A percentile compares a stretch with the other conserved stretches of the same genome.
Conservation (phyloP, 2,329 filamentous ascomycete genomes). For the Xylariaceae sp. region DNA sequence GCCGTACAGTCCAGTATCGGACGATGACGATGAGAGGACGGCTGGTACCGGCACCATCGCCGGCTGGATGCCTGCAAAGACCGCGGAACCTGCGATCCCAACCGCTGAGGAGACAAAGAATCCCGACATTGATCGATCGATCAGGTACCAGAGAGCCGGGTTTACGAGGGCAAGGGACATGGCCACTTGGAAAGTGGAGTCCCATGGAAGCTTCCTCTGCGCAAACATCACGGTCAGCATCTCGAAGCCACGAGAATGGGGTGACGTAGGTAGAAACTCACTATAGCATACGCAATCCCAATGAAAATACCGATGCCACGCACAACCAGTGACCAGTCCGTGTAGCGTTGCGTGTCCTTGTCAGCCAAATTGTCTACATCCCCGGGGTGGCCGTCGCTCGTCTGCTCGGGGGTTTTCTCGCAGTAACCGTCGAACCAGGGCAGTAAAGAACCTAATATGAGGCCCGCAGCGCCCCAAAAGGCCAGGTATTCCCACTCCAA, state of each 20-base stretch:
- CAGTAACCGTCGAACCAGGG: slow-evolving; percentile 80
- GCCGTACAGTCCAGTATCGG: slow-evolving; percentile 8
- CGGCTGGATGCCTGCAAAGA: slow-evolving; percentile 71
- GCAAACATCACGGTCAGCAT: slow-evolving; percentile 12
- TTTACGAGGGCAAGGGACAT: slow-evolving; percentile 85
- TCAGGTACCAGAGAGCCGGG: slow-evolving; percentile 90
- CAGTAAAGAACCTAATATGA: slow-evolving; percentile 70
- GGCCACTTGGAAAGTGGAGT: slow-evolving; percentile 89
- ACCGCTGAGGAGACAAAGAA: slow-evolving; percentile 73
- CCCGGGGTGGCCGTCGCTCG: slow-evolving; percentile 21
- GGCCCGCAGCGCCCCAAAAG: slow-evolving; percentile 77
- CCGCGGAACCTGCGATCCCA: slow-evolving; percentile 65
- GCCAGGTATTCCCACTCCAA: slow-evolving; percentile 62
- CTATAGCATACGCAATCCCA: slow-evolving; percentile 64
- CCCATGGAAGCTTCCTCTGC: slow-evolving; percentile 85
- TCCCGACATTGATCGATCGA: slow-evolving; percentile 83
- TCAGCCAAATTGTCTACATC: slow-evolving; percentile 27
- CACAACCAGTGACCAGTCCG: slow-evolving; percentile 63
- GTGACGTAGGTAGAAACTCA: slow-evolving; percentile 3
- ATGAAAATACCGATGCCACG: slow-evolving; percentile 56
- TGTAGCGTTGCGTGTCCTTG: slow-evolving; percentile 24
- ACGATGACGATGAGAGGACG: slow-evolving; percentile 31
- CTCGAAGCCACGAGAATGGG: neutral
- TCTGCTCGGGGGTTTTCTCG: slow-evolving; percentile 44
- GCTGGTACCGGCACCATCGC: slow-evolving; percentile 66